Evolutionary conservation across 768 basidiomycete genomes (phyloP).

Genomic region (Leccinum pellstonianum): DNA sequence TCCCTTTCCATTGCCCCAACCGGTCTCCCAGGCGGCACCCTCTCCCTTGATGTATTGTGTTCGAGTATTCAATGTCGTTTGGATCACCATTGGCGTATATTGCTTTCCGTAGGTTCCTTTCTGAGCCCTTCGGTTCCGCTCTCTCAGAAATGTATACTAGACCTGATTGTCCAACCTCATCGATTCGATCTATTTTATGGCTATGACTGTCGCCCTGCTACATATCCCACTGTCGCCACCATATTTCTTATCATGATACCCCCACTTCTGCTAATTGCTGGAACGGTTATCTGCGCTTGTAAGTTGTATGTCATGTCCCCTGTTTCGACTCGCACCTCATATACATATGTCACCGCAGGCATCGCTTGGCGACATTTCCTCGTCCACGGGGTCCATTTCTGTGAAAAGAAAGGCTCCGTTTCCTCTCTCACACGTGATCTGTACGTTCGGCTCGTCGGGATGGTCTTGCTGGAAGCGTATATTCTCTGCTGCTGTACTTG

Average conservation of each 20-base stretch:
- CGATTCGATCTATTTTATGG: slow-evolving; percentile 43
- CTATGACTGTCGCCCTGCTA: slow-evolving; percentile 40
- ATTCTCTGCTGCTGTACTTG: slow-evolving; percentile 27
- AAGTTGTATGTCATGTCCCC: slow-evolving; percentile 30
- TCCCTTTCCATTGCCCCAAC: too few species aligned
- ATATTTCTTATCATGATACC: slow-evolving; percentile 38
- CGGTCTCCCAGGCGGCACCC: too few species aligned
- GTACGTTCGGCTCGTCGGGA: slow-evolving; percentile 61
- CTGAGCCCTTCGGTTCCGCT: neutral
- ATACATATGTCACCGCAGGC: slow-evolving; percentile 18
- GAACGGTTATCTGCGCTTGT: slow-evolving; percentile 35
- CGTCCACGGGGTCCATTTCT: slow-evolving; percentile 47
- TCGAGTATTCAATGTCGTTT: slow-evolving; percentile 51
- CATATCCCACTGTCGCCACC: slow-evolving; percentile 31
- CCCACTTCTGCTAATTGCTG: slow-evolving; percentile 34
- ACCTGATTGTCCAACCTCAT: slow-evolving; percentile 41
- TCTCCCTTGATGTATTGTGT: slow-evolving; percentile 26
- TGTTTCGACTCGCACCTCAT: slow-evolving; percentile 7
- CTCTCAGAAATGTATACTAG: slow-evolving; percentile 21
- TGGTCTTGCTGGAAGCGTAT: slow-evolving; percentile 47
- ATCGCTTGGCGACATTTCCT: slow-evolving; percentile 48
- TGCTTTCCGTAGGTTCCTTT: slow-evolving; percentile 47
- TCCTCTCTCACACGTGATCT: slow-evolving; percentile 42
- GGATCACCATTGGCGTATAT: slow-evolving; percentile 56
- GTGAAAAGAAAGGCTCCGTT: slow-evolving; percentile 30